Conservation (phyloP, 306 rosid genomes). For the Medicago arabica region DNA sequence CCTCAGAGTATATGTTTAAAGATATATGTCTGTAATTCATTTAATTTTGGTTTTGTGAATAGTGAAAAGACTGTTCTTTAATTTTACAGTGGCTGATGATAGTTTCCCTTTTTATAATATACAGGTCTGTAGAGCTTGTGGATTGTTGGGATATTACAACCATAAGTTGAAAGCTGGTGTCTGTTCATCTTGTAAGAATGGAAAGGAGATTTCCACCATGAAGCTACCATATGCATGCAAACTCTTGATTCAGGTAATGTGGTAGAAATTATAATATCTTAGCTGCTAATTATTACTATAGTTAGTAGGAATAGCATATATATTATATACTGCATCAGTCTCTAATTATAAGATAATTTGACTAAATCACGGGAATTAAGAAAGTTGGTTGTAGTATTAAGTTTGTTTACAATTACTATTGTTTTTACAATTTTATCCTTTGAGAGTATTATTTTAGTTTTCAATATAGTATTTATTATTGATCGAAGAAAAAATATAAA, state of each 20-base stretch:
- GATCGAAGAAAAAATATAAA: too few relatives aligned
- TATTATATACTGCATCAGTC: not conserved
- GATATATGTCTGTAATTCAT: too few relatives aligned
- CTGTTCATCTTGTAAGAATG: slow-evolving; percentile 87
- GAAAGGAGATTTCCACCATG: slow-evolving; percentile 80
- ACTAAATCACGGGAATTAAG: too few relatives aligned
- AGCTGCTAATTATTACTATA: not conserved
- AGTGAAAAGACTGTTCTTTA: not conserved
- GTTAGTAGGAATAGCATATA: not conserved
- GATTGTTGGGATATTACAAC: slow-evolving; percentile 88
- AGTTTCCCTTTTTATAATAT: slow-evolving; percentile 29
- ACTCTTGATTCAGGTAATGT: slow-evolving; percentile 85
- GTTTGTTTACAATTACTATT: too few relatives aligned
- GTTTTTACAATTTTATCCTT: too few relatives aligned
- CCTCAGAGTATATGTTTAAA: not conserved
- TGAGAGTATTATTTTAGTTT: too few relatives aligned
- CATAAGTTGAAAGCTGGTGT: slow-evolving; percentile 76
- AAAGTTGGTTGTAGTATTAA: too few relatives aligned
- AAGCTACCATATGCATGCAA: slow-evolving; percentile 98
- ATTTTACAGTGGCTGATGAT: slow-evolving; percentile 21
- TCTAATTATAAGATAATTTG: too few relatives aligned
- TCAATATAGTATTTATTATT: too few relatives aligned
- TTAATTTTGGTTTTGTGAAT: too few relatives aligned
- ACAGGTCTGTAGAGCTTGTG: slow-evolving; percentile 84
- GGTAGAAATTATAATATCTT: not conserved